These are phyloP conservation scores for Ogataea nakhonphanomensis DNA, from an alignment of 805 yeast species.

Conservation along the genomic window DNA sequence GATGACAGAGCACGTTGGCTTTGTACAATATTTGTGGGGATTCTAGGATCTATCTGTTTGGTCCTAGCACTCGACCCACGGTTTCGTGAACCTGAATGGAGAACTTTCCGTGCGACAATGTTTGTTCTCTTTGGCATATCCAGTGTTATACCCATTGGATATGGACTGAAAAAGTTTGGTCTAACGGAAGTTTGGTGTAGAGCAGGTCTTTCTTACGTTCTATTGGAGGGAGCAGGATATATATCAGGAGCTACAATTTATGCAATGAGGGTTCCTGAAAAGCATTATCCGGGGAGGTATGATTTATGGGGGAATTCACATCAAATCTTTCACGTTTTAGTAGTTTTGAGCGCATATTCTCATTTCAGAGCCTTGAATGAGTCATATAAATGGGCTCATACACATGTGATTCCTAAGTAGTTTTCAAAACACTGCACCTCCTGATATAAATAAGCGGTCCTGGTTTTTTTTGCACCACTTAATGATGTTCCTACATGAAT, in stretches of 20 bases:
- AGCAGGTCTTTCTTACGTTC: conserved; percentile 57
- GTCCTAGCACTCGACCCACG: conserved; percentile 58
- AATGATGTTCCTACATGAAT: conserved; percentile 60
- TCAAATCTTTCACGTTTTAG: conserved; percentile 77
- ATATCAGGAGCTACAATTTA: conserved; percentile 77
- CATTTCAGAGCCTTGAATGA: conserved; percentile 64
- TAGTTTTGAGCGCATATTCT: conserved; percentile 70
- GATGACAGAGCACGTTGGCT: conserved; percentile 30
- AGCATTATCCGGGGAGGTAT: conserved; percentile 55
- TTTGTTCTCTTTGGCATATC: conserved; percentile 79
- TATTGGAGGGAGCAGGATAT: conserved; percentile 70
- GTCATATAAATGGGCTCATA: conserved; percentile 52
- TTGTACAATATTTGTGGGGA: conserved; percentile 45
- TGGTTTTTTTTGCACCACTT: conserved; percentile 76
- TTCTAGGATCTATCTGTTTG: conserved; percentile 61
- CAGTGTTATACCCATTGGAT: conserved; percentile 65
- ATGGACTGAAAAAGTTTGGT: conserved; percentile 52
- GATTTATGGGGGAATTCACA: conserved; percentile 81
- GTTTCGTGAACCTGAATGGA: conserved; percentile 68
- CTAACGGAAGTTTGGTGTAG: conserved; percentile 43
- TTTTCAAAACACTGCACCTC: conserved; percentile 63
- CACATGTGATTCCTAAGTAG: background rate
- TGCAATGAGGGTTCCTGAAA: conserved; percentile 77
- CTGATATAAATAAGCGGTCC: conserved; percentile 65
- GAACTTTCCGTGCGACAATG: conserved; percentile 73